phyloP scores from a whole-genome alignment of 352 stramenopile genomes.

The Phytophthora megakarya region DNA sequence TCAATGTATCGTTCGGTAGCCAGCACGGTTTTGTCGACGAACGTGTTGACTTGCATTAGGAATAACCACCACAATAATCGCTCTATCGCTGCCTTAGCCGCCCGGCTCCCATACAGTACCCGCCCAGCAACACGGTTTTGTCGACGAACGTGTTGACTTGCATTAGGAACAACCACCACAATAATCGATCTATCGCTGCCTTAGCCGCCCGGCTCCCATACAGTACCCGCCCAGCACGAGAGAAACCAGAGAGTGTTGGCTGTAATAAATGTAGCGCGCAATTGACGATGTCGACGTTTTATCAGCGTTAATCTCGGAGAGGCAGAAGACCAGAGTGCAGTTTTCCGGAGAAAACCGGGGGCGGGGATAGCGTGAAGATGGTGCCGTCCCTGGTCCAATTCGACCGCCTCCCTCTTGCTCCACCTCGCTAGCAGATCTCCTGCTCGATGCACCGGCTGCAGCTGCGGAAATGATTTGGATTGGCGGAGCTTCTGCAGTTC shows the following conservation, averaged over 20 bases:
- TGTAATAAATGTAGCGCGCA: conserved; percentile 24
- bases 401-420: conserved; percentile 23
- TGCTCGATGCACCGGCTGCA: conserved; percentile 18
- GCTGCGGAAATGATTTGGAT: conserved; percentile 37
- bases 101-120: too few species aligned
- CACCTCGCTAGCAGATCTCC: conserved; percentile 18
- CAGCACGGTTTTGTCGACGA: too few species aligned
- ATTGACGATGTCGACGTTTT: conserved; percentile 24
- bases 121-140: too few species aligned
- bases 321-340: conserved; percentile 21
- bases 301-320: conserved; percentile 21
- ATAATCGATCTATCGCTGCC: too few species aligned
- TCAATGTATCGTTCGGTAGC: too few species aligned
- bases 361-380: conserved; percentile 25
- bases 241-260: conserved; percentile 20
- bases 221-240: conserved; percentile 10
- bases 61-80: too few species aligned
- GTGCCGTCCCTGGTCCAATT: conserved; percentile 19
- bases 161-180: too few species aligned
- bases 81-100: too few species aligned
- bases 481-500: conserved; percentile 6
- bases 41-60: too few species aligned
- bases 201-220: too few species aligned
- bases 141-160: too few species aligned
- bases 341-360: conserved; percentile 24